Conservation (phyloP, 2,329 filamentous ascomycete genomes). For the Cercospora canescens region DNA sequence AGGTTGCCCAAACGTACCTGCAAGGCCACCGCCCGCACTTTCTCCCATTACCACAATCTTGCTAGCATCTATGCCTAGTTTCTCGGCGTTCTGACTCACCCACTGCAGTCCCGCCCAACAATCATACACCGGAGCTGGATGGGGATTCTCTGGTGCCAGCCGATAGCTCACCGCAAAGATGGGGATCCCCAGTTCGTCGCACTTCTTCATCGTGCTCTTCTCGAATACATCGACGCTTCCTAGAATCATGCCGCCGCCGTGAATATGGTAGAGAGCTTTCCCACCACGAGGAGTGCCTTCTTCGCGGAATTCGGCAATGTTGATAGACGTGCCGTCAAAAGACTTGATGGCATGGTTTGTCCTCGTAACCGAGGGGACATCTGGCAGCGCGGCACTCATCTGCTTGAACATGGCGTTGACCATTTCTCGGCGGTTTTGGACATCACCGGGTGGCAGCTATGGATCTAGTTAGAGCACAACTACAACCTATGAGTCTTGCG, state of each 20-base stretch:
- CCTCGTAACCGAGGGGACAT: slow-evolving; percentile 7
- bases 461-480: neutral
- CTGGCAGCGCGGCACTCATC: slow-evolving; percentile 5
- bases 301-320: slow-evolving; percentile 19
- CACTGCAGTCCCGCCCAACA: slow-evolving; percentile 19
- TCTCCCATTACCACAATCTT: slow-evolving; percentile 21
- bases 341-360: slow-evolving; percentile 13
- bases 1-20: neutral
- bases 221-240: slow-evolving; percentile 20
- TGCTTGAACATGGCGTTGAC: slow-evolving; percentile 2
- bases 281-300: neutral
- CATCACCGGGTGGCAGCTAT: slow-evolving; percentile 19
- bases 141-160: slow-evolving; percentile 25
- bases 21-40: slow-evolving; percentile 20
- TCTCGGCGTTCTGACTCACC: slow-evolving; percentile 15
- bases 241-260: slow-evolving; percentile 23
- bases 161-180: slow-evolving; percentile 23
- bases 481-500: too few species aligned
- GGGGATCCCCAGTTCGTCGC: slow-evolving; percentile 10
- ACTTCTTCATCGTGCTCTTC: neutral
- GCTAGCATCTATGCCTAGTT: slow-evolving; percentile 14
- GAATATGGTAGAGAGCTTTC: slow-evolving; percentile 17
- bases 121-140: slow-evolving; percentile 26
- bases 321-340: slow-evolving; percentile 15
- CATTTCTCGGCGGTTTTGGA: slow-evolving; percentile 13